Evolutionary conservation across 257 asterid species (phyloP).

Genomic region (Anisodus tanguticus): DNA sequence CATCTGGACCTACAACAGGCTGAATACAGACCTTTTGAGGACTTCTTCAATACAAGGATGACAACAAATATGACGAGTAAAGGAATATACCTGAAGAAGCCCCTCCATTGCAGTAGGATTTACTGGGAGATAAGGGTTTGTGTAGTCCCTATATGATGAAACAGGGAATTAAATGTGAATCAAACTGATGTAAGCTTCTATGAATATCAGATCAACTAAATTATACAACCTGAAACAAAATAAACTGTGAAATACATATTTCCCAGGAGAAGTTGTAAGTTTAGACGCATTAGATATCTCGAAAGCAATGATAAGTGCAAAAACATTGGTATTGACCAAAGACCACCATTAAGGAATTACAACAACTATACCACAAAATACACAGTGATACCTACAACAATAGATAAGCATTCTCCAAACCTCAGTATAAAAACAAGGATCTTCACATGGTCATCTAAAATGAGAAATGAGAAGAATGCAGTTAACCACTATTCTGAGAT

Average conservation of each 20-base stretch:
- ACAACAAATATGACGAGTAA: slow-evolving; percentile 4
- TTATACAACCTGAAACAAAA: not conserved
- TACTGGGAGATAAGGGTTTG: slow-evolving; percentile 86
- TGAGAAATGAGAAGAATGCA: slow-evolving; percentile 20
- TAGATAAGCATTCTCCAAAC: slow-evolving; percentile 23
- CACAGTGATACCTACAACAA: slow-evolving; percentile 18
- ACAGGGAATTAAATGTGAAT: slow-evolving; percentile 36
- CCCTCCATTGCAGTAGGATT: slow-evolving; percentile 83
- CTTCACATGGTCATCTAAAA: slow-evolving; percentile 26
- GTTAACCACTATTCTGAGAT: slow-evolving; percentile 43
- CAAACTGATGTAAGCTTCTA: not conserved
- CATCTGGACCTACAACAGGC: slow-evolving; percentile 89
- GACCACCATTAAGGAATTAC: not conserved
- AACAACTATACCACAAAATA: slow-evolving; percentile 5
- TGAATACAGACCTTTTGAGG: slow-evolving; percentile 45
- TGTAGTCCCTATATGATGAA: slow-evolving; percentile 68
- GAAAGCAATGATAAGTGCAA: not conserved
- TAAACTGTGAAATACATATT: not conserved
- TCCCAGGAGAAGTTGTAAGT: not conserved
- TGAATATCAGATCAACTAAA: slow-evolving; percentile 17
- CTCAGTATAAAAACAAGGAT: not conserved
- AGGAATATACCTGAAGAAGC: slow-evolving; percentile 59
- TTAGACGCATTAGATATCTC: not conserved
- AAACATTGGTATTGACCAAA: slow-evolving; percentile 3
- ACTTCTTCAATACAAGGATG: slow-evolving; percentile 27